Evolutionary conservation across 768 basidiomycete genomes (phyloP).

Genomic region (Termitomyces sp.): DNA sequence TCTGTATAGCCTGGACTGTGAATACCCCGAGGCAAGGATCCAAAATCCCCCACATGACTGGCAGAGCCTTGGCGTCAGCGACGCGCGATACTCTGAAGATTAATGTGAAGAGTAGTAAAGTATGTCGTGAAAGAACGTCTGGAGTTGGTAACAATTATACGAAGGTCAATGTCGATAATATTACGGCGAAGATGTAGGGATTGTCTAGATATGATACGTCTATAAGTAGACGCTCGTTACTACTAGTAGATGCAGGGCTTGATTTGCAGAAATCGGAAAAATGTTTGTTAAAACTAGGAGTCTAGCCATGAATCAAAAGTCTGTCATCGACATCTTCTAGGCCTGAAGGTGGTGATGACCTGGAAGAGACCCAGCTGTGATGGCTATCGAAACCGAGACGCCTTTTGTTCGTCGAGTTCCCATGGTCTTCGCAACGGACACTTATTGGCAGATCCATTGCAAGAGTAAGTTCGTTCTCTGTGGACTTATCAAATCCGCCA

Average conservation of each 20-base stretch:
- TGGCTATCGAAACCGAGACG: slow-evolving; percentile 4
- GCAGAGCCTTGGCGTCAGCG: no score
- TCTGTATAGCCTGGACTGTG: no score
- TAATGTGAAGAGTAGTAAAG: neutral
- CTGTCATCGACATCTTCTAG: slow-evolving; percentile 1
- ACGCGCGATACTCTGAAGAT: neutral
- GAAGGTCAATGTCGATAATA: neutral
- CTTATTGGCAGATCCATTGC: slow-evolving; percentile 35
- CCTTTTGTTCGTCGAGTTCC: slow-evolving; percentile 4
- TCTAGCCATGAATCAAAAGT: neutral
- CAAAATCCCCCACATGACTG: no score
- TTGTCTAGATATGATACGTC: neutral
- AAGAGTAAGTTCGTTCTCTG: slow-evolving; percentile 38
- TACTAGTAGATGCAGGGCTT: neutral
- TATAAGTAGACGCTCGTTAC: neutral
- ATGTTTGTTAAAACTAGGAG: neutral
- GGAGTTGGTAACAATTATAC: neutral
- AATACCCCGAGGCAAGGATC: no score
- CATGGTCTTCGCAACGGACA: slow-evolving; percentile 10
- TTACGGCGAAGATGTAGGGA: neutral
- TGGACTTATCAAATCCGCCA: slow-evolving; percentile 14
- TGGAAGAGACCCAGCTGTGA: slow-evolving; percentile 8
- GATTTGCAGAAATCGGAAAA: neutral
- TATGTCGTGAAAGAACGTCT: neutral
- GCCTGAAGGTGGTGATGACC: slow-evolving; percentile 4